Conservation (phyloP, 306 rosid species). For the Trichosanthes truncata region DNA sequence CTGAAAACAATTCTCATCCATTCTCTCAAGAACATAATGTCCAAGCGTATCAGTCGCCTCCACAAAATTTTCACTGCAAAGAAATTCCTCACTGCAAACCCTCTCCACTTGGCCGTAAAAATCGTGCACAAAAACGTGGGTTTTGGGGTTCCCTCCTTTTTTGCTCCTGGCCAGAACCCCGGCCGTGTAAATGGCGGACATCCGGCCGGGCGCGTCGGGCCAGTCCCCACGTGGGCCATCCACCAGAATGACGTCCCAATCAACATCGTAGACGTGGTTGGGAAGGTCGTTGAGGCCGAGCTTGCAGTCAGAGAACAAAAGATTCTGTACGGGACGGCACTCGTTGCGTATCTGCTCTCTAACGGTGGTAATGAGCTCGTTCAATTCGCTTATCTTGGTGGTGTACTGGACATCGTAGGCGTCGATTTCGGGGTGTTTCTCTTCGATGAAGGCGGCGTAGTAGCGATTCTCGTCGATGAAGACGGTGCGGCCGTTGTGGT, state of each 20-base stretch:
- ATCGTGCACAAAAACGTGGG: slow-evolving; percentile 85
- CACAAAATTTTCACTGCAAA: slow-evolving; percentile 71
- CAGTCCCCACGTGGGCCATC: slow-evolving; percentile 91
- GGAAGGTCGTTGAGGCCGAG: slow-evolving; percentile 86
- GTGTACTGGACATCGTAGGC: slow-evolving; percentile 91
- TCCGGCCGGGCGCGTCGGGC: slow-evolving; percentile 87
- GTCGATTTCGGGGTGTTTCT: slow-evolving; percentile 84
- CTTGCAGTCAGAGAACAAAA: slow-evolving; percentile 72
- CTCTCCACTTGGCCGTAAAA: slow-evolving; percentile 48
- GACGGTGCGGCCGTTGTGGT: slow-evolving; percentile 80
- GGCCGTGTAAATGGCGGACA: slow-evolving; percentile 78
- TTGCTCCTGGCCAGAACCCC: slow-evolving; percentile 85
- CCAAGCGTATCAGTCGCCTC: slow-evolving; percentile 58
- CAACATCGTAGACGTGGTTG: slow-evolving; percentile 82
- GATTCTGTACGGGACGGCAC: slow-evolving; percentile 91
- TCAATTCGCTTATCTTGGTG: slow-evolving; percentile 54
- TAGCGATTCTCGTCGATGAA: slow-evolving; percentile 93
- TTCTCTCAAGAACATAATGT: slow-evolving; percentile 71
- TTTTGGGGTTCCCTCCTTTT: slow-evolving; percentile 77
- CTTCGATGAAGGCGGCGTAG: slow-evolving; percentile 77
- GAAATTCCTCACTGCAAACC: slow-evolving; percentile 66
- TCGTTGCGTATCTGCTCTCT: slow-evolving; percentile 63
- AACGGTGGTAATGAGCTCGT: slow-evolving; percentile 48
- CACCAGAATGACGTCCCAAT: slow-evolving; percentile 81
- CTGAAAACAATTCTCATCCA: slow-evolving; percentile 65